Percentiles rank a stretch among this genome's conserved stretches.
Conservation (phyloP, 202 grass and related monocot species). For the Setaria viridis region DNA sequence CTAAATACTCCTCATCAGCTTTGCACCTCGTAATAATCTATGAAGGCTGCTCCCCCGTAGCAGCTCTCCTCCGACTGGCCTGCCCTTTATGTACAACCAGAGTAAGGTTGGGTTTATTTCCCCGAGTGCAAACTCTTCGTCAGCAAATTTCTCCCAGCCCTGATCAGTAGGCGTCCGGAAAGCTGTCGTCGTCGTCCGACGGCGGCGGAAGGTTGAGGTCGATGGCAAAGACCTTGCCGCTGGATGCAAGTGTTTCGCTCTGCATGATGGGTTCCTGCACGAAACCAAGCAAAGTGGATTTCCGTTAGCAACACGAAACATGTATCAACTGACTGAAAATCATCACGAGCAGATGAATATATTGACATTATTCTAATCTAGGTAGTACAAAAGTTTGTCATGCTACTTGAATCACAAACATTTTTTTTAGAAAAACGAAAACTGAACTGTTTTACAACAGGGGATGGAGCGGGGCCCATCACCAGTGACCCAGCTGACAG, state of each 20-base stretch:
- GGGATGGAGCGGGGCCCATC: no score
- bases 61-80: not conserved
- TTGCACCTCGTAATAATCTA: not conserved
- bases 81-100: not conserved
- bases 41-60: not conserved
- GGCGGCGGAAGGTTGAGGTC: not conserved
- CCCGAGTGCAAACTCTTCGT: not conserved
- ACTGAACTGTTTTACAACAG: no score
- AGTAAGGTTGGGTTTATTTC: not conserved
- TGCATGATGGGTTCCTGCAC: not conserved
- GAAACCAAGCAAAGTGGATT: not conserved
- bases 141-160: not conserved
- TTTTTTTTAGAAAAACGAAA: no score
- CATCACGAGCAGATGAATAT: not conserved
- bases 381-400: no score
- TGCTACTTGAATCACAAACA: no score
- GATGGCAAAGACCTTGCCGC: not conserved
- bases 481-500: no score
- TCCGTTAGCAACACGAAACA: not conserved
- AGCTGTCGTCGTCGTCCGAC: no score
- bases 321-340: not conserved
- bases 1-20: not conserved
- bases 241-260: not conserved
- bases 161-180: not conserved
- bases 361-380: no score